A percentile compares a stretch with the other conserved stretches of the same genome.
These are phyloP conservation scores for Tolypocladium ovalisporum DNA, from an alignment of 2,329 filamentous ascomycete genomes.

Conservation along the genomic window DNA sequence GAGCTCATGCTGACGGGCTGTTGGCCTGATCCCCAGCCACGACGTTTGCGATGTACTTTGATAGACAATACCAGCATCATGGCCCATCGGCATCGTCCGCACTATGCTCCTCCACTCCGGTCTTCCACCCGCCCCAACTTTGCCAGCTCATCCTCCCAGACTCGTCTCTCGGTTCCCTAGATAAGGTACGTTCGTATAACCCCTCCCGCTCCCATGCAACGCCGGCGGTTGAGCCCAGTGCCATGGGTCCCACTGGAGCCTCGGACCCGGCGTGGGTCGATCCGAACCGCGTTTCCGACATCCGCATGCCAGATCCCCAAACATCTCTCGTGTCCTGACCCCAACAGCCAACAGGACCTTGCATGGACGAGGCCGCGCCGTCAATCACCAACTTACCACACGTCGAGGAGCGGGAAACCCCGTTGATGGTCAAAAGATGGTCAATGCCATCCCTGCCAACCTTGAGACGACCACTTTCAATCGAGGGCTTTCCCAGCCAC, in stretches of 20 bases:
- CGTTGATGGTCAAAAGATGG: background rate
- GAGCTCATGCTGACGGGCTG: background rate
- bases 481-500: background rate
- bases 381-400: background rate
- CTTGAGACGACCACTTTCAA: background rate
- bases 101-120: background rate
- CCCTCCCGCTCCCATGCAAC: background rate
- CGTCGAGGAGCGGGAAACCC: background rate
- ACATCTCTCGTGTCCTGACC: background rate
- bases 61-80: background rate
- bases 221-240: background rate
- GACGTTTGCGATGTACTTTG: too few species aligned
- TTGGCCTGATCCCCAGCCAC: too few species aligned
- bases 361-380: background rate
- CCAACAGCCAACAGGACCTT: background rate
- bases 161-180: background rate
- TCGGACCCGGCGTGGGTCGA: background rate
- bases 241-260: background rate
- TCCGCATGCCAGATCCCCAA: background rate
- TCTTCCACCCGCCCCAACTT: too few species aligned
- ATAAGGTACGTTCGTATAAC: background rate
- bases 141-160: too few species aligned
- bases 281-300: background rate
- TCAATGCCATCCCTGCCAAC: background rate
- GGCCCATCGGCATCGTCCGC: background rate